Conservation (phyloP, 441 rosid genomes). For the Sinapis alba region DNA sequence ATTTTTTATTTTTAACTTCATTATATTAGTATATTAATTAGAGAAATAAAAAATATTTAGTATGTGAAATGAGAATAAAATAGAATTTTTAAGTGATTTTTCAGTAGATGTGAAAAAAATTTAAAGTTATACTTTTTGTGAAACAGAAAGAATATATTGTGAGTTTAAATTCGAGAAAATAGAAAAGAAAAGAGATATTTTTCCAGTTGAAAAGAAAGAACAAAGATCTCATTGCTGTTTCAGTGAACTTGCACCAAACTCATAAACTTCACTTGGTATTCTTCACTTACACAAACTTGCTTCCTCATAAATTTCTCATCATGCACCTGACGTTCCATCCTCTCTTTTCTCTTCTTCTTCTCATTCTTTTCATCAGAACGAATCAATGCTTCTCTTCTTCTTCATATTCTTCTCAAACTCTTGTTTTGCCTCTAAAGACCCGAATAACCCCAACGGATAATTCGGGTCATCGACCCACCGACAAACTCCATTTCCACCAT, state of each 20-base stretch:
- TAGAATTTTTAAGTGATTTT: no score
- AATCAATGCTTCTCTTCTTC: conserved; percentile 27
- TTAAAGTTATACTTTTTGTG: no score
- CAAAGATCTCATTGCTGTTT: conserved; percentile 26
- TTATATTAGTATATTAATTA: no score
- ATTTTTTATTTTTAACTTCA: no score
- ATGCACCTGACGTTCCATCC: conserved; percentile 25
- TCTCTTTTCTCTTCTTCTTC: conserved; percentile 20
- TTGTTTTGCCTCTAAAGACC: conserved; percentile 66
- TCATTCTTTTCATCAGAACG: conserved; percentile 12
- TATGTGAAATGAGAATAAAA: no score
- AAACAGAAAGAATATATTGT: no score
- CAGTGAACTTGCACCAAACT: conserved; percentile 37
- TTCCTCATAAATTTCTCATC: background rate
- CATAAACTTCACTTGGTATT: conserved; percentile 3
- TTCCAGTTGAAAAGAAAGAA: conserved; percentile 21
- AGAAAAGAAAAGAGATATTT: conserved; percentile 29
- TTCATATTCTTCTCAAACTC: conserved; percentile 35
- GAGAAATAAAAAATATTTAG: no score
- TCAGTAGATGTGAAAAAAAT: no score
- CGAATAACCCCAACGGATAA: conserved; percentile 45
- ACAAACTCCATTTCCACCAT: conserved; percentile 80
- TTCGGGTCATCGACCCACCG: conserved; percentile 53
- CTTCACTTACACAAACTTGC: background rate
- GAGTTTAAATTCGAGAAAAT: conserved; percentile 17